Conservation (phyloP, 78 protist species). For the Guillardia theta region DNA sequence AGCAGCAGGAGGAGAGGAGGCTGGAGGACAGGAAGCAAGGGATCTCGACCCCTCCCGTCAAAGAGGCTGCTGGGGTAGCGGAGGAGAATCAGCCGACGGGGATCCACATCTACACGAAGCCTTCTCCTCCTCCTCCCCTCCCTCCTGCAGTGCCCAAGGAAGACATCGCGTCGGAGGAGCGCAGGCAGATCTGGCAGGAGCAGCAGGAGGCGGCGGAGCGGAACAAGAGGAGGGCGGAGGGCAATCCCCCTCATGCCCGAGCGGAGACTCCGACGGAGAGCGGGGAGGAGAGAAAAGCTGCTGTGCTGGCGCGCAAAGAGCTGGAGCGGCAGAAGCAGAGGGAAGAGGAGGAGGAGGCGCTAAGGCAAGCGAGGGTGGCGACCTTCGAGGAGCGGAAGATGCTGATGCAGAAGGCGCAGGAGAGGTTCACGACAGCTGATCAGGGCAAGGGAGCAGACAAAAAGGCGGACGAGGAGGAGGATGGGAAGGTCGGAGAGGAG, state of each 20-base stretch:
- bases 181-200: background rate
- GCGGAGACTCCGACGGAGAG: background rate
- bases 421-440: background rate
- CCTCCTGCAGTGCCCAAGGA: background rate
- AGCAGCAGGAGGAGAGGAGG: background rate
- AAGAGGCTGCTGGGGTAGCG: background rate
- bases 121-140: too few relatives aligned
- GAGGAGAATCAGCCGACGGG: background rate
- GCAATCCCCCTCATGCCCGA: too few relatives aligned
- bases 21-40: background rate
- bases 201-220: conserved; percentile 11
- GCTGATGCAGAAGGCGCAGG: background rate
- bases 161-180: background rate
- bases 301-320: background rate
- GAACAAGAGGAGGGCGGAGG: background rate
- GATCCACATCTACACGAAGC: background rate
- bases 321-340: background rate
- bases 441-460: background rate
- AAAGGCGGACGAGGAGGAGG: background rate
- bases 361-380: background rate
- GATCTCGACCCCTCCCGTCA: background rate
- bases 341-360: background rate
- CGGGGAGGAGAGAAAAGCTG: background rate
- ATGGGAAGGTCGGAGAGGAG: background rate
- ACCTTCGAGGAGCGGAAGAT: background rate